A percentile compares a stretch with the other conserved stretches of the same genome.
These are phyloP conservation scores for Diplogelasinospora grovesii DNA, from an alignment of 495 filamentous ascomycete genomes.

Conservation along the genomic window DNA sequence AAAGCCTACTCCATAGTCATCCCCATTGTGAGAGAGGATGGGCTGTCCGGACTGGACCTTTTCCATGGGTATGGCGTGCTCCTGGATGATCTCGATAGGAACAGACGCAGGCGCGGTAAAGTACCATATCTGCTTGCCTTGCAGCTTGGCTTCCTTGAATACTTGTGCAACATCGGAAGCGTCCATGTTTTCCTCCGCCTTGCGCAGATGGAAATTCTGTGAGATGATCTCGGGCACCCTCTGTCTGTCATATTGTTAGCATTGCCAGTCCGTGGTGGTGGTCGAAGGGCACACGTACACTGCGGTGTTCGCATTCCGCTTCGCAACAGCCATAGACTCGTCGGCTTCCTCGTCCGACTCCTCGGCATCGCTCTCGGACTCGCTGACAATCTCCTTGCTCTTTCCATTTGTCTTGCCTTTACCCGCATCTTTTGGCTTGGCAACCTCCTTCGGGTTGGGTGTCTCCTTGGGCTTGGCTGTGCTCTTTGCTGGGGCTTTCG, in stretches of 20 bases:
- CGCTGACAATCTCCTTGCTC: slow-evolving; percentile 18
- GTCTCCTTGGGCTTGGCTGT: slow-evolving; percentile 5
- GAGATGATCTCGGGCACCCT: slow-evolving; percentile 16
- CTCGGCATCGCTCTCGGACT: slow-evolving; percentile 20
- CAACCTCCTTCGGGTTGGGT: slow-evolving; percentile 1
- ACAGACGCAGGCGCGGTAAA: slow-evolving; percentile 43
- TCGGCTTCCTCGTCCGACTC: slow-evolving; percentile 24
- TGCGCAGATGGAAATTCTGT: slow-evolving; percentile 26
- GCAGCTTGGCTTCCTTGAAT: slow-evolving; percentile 35
- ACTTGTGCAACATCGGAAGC: slow-evolving; percentile 30
- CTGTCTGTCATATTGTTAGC: slow-evolving; percentile 13
- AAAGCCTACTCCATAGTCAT: slow-evolving; percentile 30
- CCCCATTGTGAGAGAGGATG: slow-evolving; percentile 34
- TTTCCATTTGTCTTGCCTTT: slow-evolving; percentile 3
- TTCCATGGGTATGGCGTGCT: slow-evolving; percentile 37
- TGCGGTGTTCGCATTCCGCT: slow-evolving; percentile 15
- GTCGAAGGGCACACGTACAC: slow-evolving; percentile 21
- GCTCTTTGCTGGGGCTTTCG: too few relatives aligned
- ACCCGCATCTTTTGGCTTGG: background rate
- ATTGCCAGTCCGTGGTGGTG: background rate
- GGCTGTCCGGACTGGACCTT: slow-evolving; percentile 28
- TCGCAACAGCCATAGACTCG: slow-evolving; percentile 19
- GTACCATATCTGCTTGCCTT: slow-evolving; percentile 47
- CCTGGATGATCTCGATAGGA: slow-evolving; percentile 41
- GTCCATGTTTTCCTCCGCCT: slow-evolving; percentile 25